These are phyloP conservation scores for Colletotrichum theobromicola DNA, from an alignment of 2,329 filamentous ascomycete species.

Conservation along the genomic window DNA sequence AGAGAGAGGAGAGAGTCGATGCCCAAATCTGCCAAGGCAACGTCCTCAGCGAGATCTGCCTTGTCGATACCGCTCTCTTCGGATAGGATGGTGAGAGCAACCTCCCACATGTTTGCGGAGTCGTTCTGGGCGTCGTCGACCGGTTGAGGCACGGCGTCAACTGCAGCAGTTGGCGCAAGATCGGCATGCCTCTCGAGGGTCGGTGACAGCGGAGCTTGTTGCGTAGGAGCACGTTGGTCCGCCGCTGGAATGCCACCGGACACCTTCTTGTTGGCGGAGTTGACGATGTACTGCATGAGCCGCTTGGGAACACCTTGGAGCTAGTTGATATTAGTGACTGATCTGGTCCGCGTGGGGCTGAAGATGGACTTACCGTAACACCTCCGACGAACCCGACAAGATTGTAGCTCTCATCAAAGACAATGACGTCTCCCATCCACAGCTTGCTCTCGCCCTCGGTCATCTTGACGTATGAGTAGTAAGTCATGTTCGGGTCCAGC, in stretches of 20 bases:
- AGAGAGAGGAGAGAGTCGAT: slow-evolving; percentile 67
- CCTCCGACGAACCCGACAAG: neutral
- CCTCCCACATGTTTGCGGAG: neutral
- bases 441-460: neutral
- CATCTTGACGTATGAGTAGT: neutral
- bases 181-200: neutral
- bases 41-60: neutral
- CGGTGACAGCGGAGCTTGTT: neutral
- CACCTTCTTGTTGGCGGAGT: slow-evolving; percentile 44
- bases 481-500: slow-evolving; percentile 48
- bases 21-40: slow-evolving; percentile 49
- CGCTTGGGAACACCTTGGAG: slow-evolving; percentile 72
- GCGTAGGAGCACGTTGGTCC: slow-evolving; percentile 36
- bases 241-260: slow-evolving; percentile 43
- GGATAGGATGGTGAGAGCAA: neutral
- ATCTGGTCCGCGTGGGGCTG: rapidly evolving
- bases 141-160: neutral
- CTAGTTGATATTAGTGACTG: slow-evolving; percentile 28
- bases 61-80: neutral
- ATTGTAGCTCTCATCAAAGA: neutral
- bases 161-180: neutral
- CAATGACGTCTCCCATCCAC: neutral
- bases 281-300: slow-evolving; percentile 67
- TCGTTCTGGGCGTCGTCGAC: neutral
- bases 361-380: neutral